Evolutionary conservation across 306 rosid species (phyloP).

Genomic region (Prunus fruticosa): DNA sequence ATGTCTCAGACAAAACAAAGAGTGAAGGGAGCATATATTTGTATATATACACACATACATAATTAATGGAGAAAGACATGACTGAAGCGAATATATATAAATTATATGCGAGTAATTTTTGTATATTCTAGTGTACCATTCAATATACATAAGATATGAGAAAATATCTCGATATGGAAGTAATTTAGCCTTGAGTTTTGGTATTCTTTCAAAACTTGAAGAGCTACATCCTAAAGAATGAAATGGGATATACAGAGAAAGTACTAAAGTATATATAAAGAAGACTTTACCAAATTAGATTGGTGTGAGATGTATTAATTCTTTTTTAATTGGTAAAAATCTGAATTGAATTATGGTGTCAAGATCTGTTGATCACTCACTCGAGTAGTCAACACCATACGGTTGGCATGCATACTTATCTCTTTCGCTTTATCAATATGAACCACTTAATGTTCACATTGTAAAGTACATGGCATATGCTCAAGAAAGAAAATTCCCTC

Average conservation of each 20-base stretch:
- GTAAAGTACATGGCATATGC: background rate
- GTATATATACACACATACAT: too few relatives aligned
- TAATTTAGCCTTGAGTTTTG: too few relatives aligned
- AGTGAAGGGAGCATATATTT: background rate
- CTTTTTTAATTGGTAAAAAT: background rate
- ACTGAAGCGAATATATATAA: background rate
- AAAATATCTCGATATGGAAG: too few relatives aligned
- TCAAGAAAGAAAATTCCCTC: background rate
- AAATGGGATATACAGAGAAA: background rate
- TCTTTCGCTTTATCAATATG: background rate
- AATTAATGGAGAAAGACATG: background rate
- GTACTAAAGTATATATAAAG: background rate
- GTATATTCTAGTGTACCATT: too few relatives aligned
- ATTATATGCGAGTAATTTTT: too few relatives aligned
- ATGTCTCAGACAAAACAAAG: conserved; percentile 2
- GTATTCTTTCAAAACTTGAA: too few relatives aligned
- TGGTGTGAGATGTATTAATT: background rate
- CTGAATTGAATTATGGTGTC: background rate
- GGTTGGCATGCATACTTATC: background rate
- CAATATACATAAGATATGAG: too few relatives aligned
- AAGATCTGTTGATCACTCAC: background rate
- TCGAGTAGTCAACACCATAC: conserved; percentile 10
- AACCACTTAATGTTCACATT: background rate
- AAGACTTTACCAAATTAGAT: background rate
- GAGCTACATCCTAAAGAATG: too few relatives aligned